A percentile compares a stretch with the other conserved stretches of the same genome.
These are phyloP conservation scores for Beauveria asiatica DNA, from an alignment of 2,329 filamentous ascomycete genomes.

Conservation along the genomic window DNA sequence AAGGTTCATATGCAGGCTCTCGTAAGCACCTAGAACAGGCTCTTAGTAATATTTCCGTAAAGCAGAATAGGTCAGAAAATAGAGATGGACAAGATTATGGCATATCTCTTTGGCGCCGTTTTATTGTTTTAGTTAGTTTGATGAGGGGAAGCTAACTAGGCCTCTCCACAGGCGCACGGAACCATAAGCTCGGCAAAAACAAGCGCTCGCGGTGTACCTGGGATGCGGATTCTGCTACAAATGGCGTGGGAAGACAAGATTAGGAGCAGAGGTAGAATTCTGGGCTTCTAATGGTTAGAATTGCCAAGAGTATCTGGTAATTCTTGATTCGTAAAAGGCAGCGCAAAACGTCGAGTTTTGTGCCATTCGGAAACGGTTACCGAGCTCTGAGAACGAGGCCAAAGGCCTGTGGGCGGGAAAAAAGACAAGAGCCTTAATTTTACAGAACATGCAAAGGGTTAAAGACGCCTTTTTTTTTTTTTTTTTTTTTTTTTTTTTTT, in stretches of 20 bases:
- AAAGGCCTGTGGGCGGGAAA: too few species aligned
- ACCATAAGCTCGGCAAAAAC: not conserved
- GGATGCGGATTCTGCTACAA: not conserved
- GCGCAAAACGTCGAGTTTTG: not conserved
- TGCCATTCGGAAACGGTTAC: not conserved
- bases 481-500: too few species aligned
- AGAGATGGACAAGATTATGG: not conserved
- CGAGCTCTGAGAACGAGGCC: too few species aligned
- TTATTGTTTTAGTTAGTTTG: not conserved
- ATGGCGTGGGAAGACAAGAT: too few species aligned
- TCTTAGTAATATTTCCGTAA: too few species aligned
- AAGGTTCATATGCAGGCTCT: not conserved
- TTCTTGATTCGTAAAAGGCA: too few species aligned
- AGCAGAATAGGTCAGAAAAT: not conserved
- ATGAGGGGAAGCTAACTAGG: not conserved
- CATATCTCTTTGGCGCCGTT: not conserved
- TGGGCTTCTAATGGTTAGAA: too few species aligned
- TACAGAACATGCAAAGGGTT: too few species aligned
- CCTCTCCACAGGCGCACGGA: not conserved
- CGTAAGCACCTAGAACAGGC: not conserved
- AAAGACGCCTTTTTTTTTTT: too few species aligned
- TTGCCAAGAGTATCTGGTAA: too few species aligned
- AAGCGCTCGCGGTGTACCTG: not conserved
- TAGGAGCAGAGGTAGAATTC: too few species aligned
- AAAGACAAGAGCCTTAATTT: too few species aligned